phyloP scores from a whole-genome alignment of 2,329 filamentous ascomycete species.

The Fusarium clavum region DNA sequence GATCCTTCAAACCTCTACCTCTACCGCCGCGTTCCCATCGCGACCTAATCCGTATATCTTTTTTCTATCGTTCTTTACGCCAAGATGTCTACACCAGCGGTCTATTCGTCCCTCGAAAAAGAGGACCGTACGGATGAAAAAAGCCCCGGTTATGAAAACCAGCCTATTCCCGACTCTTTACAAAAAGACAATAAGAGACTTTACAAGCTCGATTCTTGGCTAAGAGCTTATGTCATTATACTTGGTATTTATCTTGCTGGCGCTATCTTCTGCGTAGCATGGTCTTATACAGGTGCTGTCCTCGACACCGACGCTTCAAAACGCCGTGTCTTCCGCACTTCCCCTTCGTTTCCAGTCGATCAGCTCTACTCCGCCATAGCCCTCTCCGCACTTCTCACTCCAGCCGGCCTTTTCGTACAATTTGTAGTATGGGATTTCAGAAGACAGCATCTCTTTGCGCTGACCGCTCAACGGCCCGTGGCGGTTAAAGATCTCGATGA shows the following conservation, averaged over 20 bases:
- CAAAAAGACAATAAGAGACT: constrained; percentile 8
- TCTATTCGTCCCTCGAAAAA: constrained; percentile 33
- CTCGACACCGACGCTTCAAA: constrained; percentile 37
- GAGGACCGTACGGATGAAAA: constrained; percentile 31
- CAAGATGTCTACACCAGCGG: constrained; percentile 20
- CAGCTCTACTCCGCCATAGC: constrained; percentile 39
- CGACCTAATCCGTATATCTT: background rate
- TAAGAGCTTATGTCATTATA: constrained; percentile 33
- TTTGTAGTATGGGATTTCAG: constrained; percentile 38
- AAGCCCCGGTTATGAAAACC: background rate
- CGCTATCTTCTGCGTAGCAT: constrained; percentile 12
- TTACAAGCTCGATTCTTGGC: constrained; percentile 32
- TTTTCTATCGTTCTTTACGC: background rate
- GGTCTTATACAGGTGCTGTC: constrained; percentile 36
- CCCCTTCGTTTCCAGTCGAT: constrained; percentile 15
- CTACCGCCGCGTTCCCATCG: background rate
- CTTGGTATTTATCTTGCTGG: constrained; percentile 21
- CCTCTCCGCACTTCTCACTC: constrained; percentile 23
- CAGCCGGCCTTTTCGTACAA: constrained; percentile 26
- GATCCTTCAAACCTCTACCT: background rate
- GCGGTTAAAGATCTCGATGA: constrained; percentile 31
- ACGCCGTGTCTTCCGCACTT: constrained; percentile 35
- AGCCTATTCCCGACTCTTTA: background rate
- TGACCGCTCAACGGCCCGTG: constrained; percentile 27
- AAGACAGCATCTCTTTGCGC: constrained; percentile 34